These are phyloP conservation scores for Penicillium riverlandense DNA, from an alignment of 495 filamentous ascomycete species.

Conservation along the genomic window DNA sequence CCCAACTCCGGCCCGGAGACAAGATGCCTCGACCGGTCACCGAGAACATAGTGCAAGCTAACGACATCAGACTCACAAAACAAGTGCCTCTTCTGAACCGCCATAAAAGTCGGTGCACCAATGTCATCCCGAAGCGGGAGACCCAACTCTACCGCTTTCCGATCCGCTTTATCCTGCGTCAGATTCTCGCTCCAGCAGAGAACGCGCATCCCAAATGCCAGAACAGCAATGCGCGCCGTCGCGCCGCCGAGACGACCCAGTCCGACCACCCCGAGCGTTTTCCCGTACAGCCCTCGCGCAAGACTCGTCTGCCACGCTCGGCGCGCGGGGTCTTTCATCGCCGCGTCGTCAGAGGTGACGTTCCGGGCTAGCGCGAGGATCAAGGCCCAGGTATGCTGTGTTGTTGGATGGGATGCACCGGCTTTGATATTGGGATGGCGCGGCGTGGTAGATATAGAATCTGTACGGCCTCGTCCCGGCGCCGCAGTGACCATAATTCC, in stretches of 20 bases:
- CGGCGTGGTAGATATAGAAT: conserved; percentile 19
- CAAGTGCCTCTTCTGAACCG: conserved; percentile 39
- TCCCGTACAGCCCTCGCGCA: conserved; percentile 48
- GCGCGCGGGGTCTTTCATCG: conserved; percentile 33
- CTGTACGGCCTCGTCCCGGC: not conserved
- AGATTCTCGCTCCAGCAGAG: conserved; percentile 59
- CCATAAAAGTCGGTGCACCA: not conserved
- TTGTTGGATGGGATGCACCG: conserved; percentile 35
- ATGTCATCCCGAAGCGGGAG: conserved; percentile 19
- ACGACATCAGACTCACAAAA: conserved; percentile 54
- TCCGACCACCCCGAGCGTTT: conserved; percentile 50
- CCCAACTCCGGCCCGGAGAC: conserved; percentile 45
- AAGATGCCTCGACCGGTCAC: conserved; percentile 46
- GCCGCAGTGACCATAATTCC: not conserved
- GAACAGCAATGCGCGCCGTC: conserved; percentile 48
- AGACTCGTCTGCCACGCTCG: conserved; percentile 52
- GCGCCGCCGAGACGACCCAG: conserved; percentile 53
- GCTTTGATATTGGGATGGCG: conserved; percentile 22
- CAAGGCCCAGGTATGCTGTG: conserved; percentile 56
- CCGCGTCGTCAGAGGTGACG: conserved; percentile 46
- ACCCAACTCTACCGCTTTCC: conserved; percentile 41
- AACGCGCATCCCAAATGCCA: conserved; percentile 56
- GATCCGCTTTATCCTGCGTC: conserved; percentile 56
- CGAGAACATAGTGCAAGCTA: conserved; percentile 58
- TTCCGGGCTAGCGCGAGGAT: conserved; percentile 52